phyloP scores from a whole-genome alignment of 352 stramenopile genomes.

The Phytophthora capsici region DNA sequence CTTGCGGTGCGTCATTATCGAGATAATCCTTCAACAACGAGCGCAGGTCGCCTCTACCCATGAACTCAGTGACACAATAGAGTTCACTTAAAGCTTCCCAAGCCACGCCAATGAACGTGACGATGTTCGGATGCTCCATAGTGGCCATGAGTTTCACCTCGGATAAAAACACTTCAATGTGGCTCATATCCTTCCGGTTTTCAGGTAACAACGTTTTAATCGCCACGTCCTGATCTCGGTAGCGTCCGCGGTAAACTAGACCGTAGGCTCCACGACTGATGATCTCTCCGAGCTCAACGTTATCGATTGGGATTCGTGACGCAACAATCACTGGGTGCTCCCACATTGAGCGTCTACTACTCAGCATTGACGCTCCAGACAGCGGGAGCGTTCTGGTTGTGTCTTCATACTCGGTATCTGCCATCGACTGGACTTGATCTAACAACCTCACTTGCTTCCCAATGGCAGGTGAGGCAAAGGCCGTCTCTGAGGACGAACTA shows the following conservation, averaged over 20 bases:
- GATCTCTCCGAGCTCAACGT: neutral
- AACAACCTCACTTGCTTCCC: conserved; percentile 10
- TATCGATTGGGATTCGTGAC: conserved; percentile 1
- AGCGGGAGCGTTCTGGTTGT: conserved; percentile 15
- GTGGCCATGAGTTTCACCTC: conserved; percentile 52
- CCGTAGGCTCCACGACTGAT: conserved; percentile 1
- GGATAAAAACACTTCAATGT: conserved; percentile 33
- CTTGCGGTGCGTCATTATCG: neutral
- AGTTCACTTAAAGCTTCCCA: neutral
- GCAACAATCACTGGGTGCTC: conserved; percentile 34
- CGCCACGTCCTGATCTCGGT: neutral
- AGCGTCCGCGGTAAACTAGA: neutral
- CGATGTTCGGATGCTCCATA: conserved; percentile 58
- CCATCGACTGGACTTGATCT: conserved; percentile 6
- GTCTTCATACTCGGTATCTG: conserved; percentile 20
- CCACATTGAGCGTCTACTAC: conserved; percentile 21
- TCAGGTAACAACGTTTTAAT: neutral
- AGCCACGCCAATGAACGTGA: conserved; percentile 57
- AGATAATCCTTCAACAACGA: neutral
- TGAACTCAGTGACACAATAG: neutral
- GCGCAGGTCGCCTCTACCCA: neutral
- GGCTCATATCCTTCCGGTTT: conserved; percentile 28
- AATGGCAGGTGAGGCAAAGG: conserved; percentile 6
- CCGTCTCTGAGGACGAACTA: neutral
- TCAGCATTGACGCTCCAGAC: conserved; percentile 2